Evolutionary conservation across 345 rosid genomes (phyloP).

Genomic region (Populus davidiana): DNA sequence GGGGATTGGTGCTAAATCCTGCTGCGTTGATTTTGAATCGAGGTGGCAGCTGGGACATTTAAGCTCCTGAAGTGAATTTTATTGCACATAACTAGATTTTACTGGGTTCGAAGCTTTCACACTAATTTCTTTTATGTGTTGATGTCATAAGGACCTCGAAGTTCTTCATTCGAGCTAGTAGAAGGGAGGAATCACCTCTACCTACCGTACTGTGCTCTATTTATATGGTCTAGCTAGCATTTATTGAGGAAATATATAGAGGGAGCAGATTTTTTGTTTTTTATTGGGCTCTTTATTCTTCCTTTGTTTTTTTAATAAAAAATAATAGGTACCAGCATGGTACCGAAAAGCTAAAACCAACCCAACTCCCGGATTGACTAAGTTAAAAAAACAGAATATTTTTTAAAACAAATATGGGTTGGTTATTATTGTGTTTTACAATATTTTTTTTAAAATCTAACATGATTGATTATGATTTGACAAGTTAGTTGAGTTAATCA

Average conservation of each 20-base stretch:
- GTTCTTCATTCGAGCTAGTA: background rate
- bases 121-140: background rate
- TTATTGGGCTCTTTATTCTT: background rate
- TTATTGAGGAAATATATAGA: background rate
- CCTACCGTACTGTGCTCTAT: background rate
- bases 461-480: no score
- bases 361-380: no score
- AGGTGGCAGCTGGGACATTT: background rate
- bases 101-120: background rate
- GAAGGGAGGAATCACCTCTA: background rate
- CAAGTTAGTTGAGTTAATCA: no score
- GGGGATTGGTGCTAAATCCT: background rate
- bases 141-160: background rate
- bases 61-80: background rate
- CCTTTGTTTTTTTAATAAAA: no score
- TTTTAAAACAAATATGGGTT: no score
- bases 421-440: no score
- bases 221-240: background rate
- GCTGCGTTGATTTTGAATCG: background rate
- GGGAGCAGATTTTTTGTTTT: background rate
- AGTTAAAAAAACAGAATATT: no score
- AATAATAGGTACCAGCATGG: no score
- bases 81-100: background rate
- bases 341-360: no score
- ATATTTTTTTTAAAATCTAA: no score